Evolutionary conservation across 345 rosid genomes (phyloP), one percentile per base, ranked within the genome.

Genomic region (Melastoma malabathricum): DNA sequence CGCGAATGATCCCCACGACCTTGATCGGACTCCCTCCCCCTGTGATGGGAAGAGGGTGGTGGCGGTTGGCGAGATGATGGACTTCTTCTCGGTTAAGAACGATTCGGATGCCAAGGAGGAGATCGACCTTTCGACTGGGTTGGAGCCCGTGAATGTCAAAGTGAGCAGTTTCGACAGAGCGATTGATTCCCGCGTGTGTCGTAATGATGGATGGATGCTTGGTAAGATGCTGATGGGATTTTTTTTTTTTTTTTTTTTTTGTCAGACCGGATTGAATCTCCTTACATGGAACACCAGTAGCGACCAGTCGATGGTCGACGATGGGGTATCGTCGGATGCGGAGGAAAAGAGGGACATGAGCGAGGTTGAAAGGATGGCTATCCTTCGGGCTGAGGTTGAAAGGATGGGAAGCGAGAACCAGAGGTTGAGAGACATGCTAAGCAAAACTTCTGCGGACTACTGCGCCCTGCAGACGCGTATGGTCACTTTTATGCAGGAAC

Each of bases 251-350:
- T 27, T 6, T n/a, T 23, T 51, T 34, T 39, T 13, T 2, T 17
- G 8, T 10, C 61, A 82, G 90, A 82, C 90, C 39, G 85, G 81
- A 38, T 52, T 79, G 69, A 76, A 82, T 71, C 77, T 82, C 55
- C 71, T 79, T 25, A 79, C 77, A 10, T 64, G 76, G 0, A 78
- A 78, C n/a, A 59, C 82, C 0, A 77, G 78, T 29, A 79, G 86
- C 31, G 90, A 82, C 41, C 81, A 74, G 56, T 82, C 85, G 23
- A 57, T 66, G 57, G 79, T 76, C 9, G 90, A 82, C 17, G 86
- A 77, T 49, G 83, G 86, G 46, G 73, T 69, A 0, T 72, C 81
- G 1, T 62, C 73, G 0, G 71, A 66, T 61, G 55, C 59, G 58
- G 90, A 77, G 54, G 78, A 75, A 15, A 75, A 64, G 61, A 59